These are phyloP conservation scores for Ceratocystis destructans DNA, from an alignment of 2,329 filamentous ascomycete genomes.

Conservation along the genomic window DNA sequence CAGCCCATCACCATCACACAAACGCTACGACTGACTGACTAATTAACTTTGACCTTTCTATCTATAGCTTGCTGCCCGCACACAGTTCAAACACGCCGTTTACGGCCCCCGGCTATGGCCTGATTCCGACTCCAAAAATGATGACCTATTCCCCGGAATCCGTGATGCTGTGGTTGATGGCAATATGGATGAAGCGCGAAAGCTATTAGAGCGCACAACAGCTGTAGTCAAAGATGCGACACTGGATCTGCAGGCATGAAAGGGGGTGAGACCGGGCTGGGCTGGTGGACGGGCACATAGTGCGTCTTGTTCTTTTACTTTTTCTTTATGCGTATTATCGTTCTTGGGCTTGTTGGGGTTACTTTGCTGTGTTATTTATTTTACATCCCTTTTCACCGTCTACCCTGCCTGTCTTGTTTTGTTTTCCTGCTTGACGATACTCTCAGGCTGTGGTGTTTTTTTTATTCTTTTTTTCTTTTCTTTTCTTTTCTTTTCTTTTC, in stretches of 20 bases:
- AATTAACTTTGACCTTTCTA: constrained; percentile 18
- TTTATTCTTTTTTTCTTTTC: neutral
- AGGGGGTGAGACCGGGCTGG: neutral
- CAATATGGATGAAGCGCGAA: constrained; percentile 56
- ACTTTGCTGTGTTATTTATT: constrained; percentile 7
- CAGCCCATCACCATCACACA: neutral
- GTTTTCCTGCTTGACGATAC: neutral
- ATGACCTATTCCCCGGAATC: constrained; percentile 61
- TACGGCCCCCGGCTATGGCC: constrained; percentile 75
- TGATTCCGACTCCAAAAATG: constrained; percentile 41
- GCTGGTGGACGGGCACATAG: neutral
- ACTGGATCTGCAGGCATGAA: constrained; percentile 24
- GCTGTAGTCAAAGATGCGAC: constrained; percentile 50
- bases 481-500: neutral
- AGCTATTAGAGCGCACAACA: constrained; percentile 58
- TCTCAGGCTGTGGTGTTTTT: too few species aligned
- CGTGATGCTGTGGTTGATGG: constrained; percentile 61
- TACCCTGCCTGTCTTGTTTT: neutral
- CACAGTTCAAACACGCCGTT: constrained; percentile 87
- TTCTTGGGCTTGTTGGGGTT: neutral
- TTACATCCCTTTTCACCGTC: neutral
- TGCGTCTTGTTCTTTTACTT: neutral
- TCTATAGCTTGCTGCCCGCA: constrained; percentile 61
- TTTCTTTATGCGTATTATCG: neutral
- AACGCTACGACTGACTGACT: constrained; percentile 10